Evolutionary conservation across 1,284 basidiomycete species (phyloP).

Genomic region (Cystobasidium sp.): DNA sequence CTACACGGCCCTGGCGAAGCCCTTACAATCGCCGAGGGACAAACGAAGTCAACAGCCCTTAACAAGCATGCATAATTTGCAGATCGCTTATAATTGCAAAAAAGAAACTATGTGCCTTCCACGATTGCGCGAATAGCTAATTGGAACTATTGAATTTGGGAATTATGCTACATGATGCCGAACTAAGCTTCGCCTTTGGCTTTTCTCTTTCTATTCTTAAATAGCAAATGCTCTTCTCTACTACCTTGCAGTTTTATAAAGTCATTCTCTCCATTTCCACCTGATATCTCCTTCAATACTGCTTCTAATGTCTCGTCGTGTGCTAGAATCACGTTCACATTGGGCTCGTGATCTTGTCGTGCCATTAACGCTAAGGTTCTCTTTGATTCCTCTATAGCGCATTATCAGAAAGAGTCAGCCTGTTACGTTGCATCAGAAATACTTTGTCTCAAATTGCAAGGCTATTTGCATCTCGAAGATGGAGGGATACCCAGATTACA

Average conservation of each 20-base stretch:
- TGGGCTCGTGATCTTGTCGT: constrained; percentile 1
- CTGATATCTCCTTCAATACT: constrained; percentile 1
- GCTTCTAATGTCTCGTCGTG: constrained; percentile 26
- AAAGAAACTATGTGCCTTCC: too few relatives aligned
- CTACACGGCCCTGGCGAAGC: too few relatives aligned
- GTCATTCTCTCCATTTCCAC: not conserved
- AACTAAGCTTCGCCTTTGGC: not conserved
- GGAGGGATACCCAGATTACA: not conserved
- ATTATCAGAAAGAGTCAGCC: not conserved
- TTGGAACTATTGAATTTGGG: not conserved
- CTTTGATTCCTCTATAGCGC: constrained; percentile 14
- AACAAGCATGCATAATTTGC: too few relatives aligned
- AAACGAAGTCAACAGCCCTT: too few relatives aligned
- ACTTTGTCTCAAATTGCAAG: too few relatives aligned
- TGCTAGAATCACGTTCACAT: constrained; percentile 20
- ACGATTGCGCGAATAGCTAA: too few relatives aligned
- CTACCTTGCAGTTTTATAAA: not conserved
- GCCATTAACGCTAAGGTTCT: constrained; percentile 19
- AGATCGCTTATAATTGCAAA: too few relatives aligned
- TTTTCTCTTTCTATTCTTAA: constrained; percentile 4
- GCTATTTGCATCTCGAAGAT: not conserved
- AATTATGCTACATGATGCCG: not conserved
- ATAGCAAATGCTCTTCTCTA: not conserved
- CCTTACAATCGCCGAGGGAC: too few relatives aligned
- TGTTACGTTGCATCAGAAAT: too few relatives aligned